Conservation (phyloP, 192 early-diverging fungal species). For the Thoreauomyces humboldtii region DNA sequence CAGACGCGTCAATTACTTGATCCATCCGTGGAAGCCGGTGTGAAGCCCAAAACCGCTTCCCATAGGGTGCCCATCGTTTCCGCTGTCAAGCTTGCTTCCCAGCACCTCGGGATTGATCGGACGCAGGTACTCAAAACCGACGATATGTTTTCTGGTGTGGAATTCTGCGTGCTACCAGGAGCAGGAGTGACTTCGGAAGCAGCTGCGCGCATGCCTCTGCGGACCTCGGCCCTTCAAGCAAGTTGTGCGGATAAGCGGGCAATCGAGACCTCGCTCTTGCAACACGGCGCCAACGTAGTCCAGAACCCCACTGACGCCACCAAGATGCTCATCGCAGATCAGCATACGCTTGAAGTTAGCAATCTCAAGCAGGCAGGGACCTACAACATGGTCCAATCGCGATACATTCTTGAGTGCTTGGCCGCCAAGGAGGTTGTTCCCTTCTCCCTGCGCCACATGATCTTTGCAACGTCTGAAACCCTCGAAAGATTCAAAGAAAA, state of each 20-base stretch:
- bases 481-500: constrained; percentile 44
- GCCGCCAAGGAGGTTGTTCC: constrained; percentile 44
- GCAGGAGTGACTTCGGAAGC: constrained; percentile 15
- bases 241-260: constrained; percentile 38
- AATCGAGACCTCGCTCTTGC: constrained; percentile 58
- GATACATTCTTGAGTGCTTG: constrained; percentile 69
- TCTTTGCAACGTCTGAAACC: constrained; percentile 55
- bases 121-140: constrained; percentile 40
- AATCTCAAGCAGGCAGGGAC: constrained; percentile 50
- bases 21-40: too few species aligned
- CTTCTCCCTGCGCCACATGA: constrained; percentile 61
- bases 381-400: constrained; percentile 61
- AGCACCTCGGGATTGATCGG: constrained; percentile 41
- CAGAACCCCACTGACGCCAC: constrained; percentile 52
- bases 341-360: constrained; percentile 49
- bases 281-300: constrained; percentile 61
- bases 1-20: constrained; percentile 17
- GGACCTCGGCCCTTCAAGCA: background rate
- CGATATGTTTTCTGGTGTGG: constrained; percentile 59
- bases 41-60: constrained; percentile 1
- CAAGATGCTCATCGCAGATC: constrained; percentile 32
- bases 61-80: background rate
- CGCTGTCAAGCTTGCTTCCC: constrained; percentile 16
- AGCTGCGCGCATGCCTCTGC: background rate
- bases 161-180: constrained; percentile 53